Evolutionary conservation across 257 asterid species (phyloP), one percentile per base, ranked within the genome.

Genomic region (Primulina tabacum): DNA sequence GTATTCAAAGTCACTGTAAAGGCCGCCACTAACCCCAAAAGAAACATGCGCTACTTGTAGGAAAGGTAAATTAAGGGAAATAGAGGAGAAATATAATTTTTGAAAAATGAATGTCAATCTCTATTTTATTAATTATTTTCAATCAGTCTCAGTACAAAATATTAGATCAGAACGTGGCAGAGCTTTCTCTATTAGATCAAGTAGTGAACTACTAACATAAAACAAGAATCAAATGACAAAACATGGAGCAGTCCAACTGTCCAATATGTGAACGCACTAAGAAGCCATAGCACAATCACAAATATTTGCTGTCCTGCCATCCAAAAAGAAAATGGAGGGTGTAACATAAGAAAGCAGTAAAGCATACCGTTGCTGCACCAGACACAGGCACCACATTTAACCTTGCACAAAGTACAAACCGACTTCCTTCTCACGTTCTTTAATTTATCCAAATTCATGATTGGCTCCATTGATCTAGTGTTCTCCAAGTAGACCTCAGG

Each of bases 341-440:
- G 70, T 75, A 82, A 78, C 78, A 64, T 76, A 72, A 80, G 79
- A 79, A 85, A 80, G 80, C 77, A 72, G 71, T 82, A 82, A 75
- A 62, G 85, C 97, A 82, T 94, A 94, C 99, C 99, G 79, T 86
- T 88, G 79, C 97, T 94, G 92, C 99, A 94, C 68, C 95, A 89
- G 66, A 91, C 95, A 82, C 97, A 90, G 67, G 94, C 91, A 80
- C 99, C 99, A 75, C 76, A 81, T 77, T 89, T 94, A 87, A 84
- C 90, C 90, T 91, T 94, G 92, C 99, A 94, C 81, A 94, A 76
- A 78, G 75, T 79, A 79, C 99, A 94, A 82, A 91, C 73, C 86
- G 84, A 69, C 77, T 87, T 94, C 77, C 78, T 84, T 76, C 86
- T 84, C 37, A 92, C 81, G 67, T 89, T 96, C 82, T 85, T 89